A percentile compares a stretch with the other conserved stretches of the same genome.
phyloP scores from a whole-genome alignment of 1,284 basidiomycete genomes.

The Thecaphora frezii region DNA sequence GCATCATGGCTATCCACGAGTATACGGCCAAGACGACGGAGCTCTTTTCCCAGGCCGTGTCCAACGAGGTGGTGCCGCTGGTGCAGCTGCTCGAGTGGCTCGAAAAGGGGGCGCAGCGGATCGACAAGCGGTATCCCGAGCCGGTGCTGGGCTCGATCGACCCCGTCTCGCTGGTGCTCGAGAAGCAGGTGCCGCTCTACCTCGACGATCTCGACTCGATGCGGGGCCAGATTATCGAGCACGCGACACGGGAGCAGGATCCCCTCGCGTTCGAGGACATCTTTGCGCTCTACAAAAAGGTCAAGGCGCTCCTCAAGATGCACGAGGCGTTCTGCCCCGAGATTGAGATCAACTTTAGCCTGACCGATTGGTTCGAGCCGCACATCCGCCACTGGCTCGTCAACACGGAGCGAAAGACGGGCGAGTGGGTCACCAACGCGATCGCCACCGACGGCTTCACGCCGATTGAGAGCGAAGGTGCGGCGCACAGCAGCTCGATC shows the following conservation, averaged over 20 bases:
- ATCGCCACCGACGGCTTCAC: slow-evolving; percentile 61
- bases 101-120: slow-evolving; percentile 77
- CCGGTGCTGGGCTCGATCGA: slow-evolving; percentile 67
- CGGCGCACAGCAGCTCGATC: slow-evolving; percentile 90
- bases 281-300: slow-evolving; percentile 78
- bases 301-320: slow-evolving; percentile 74
- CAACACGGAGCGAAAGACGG: slow-evolving; percentile 86
- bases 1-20: slow-evolving; percentile 69
- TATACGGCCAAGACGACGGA: slow-evolving; percentile 67
- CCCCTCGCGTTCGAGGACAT: slow-evolving; percentile 66
- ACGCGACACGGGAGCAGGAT: slow-evolving; percentile 39
- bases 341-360: slow-evolving; percentile 30
- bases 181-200: slow-evolving; percentile 73
- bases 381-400: slow-evolving; percentile 86
- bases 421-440: slow-evolving; percentile 75
- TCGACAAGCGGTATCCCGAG: slow-evolving; percentile 82
- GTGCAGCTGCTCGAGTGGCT: slow-evolving; percentile 83
- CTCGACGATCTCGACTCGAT: slow-evolving; percentile 68
- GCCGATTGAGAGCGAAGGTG: slow-evolving; percentile 67
- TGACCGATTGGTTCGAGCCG: slow-evolving; percentile 73
- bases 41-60: slow-evolving; percentile 66
- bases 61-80: slow-evolving; percentile 72
- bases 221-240: slow-evolving; percentile 47
- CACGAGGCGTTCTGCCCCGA: slow-evolving; percentile 76
- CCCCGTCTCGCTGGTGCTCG: slow-evolving; percentile 72